These are phyloP conservation scores for Nicotiana noctiflora DNA, from an alignment of 257 asterid genomes.

Conservation along the genomic window DNA sequence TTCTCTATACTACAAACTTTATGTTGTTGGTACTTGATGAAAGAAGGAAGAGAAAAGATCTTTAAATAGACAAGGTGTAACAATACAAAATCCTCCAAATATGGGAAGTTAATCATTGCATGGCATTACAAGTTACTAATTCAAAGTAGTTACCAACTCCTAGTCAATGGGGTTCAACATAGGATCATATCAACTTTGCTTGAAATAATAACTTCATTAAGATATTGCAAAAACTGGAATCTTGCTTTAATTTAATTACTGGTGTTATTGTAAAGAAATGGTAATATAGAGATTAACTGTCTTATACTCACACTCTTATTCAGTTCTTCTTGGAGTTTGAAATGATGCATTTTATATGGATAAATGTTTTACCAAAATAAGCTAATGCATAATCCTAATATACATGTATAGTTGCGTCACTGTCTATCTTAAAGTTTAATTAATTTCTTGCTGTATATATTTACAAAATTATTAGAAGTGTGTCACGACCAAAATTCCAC, in stretches of 20 bases:
- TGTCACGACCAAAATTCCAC: too few species aligned
- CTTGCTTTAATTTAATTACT: background rate
- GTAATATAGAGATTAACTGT: slow-evolving; percentile 2
- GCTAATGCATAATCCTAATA: background rate
- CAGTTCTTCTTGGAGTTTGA: background rate
- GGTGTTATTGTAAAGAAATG: background rate
- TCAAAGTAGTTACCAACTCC: background rate
- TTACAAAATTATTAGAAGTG: too few species aligned
- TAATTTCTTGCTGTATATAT: too few species aligned
- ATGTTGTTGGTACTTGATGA: background rate
- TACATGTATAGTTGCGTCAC: background rate
- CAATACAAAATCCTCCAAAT: background rate
- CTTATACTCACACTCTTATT: background rate
- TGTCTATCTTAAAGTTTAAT: background rate
- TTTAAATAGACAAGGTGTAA: background rate
- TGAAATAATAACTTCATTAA: background rate
- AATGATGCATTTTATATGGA: background rate
- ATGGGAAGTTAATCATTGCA: background rate
- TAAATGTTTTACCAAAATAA: background rate
- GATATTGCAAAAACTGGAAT: background rate
- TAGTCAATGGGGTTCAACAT: background rate
- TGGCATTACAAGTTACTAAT: background rate
- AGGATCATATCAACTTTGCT: background rate
- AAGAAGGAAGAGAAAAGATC: background rate
- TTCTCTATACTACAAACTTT: background rate